These are phyloP conservation scores for Acanthochlamys bracteata DNA, from an alignment of 106 monocot genomes.

Conservation along the genomic window DNA sequence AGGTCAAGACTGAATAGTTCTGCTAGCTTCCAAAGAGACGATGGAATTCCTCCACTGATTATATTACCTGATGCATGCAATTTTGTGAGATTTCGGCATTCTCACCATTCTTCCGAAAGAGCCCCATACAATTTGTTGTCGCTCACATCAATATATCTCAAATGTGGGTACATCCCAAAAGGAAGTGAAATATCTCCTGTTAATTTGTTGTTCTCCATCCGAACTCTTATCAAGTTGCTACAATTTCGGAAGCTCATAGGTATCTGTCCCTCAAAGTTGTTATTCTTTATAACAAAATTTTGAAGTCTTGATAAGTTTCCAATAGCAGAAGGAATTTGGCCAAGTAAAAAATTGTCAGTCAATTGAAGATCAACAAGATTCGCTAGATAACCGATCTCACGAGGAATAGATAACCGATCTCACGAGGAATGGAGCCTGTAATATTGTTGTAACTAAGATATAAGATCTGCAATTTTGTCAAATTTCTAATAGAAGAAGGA, in stretches of 20 bases:
- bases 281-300: not conserved
- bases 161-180: constrained; percentile 1
- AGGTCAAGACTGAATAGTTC: not conserved
- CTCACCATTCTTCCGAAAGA: not conserved
- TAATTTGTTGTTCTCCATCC: not conserved
- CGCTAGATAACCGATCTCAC: not conserved
- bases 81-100: not conserved
- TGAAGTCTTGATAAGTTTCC: not conserved
- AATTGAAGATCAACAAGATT: not conserved
- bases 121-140: not conserved
- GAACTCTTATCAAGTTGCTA: not conserved
- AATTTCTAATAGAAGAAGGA: too few relatives aligned
- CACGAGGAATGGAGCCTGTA: too few relatives aligned
- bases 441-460: too few relatives aligned
- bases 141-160: not conserved
- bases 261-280: not conserved
- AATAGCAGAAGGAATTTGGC: not conserved
- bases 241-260: constrained; percentile 1
- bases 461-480: too few relatives aligned
- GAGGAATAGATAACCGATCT: too few relatives aligned
- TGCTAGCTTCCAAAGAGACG: not conserved
- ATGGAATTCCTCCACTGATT: not conserved
- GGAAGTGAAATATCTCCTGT: not conserved
- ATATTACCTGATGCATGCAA: not conserved
- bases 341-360: not conserved